Evolutionary conservation across 345 rosid genomes (phyloP), one percentile per base, ranked within the genome.

Genomic region (Pugionium dolabratum): DNA sequence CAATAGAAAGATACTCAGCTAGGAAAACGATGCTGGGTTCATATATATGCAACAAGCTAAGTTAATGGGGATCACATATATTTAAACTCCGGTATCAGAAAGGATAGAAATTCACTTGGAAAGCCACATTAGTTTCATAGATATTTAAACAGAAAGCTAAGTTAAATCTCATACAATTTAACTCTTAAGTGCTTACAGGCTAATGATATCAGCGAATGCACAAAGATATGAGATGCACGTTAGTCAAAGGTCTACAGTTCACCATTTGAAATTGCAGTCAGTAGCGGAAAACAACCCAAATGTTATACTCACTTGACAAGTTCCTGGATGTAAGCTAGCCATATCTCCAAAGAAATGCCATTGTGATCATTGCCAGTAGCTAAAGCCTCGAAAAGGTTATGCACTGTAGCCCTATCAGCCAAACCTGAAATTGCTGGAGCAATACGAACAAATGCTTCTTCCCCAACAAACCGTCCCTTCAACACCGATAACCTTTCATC

Each of bases 391-490:
- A 84, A 94, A 66, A 94, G 94, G 78, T 80, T 88, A 76, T 90
- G 89, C 48, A 79, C 97, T 65, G 97, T 94, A 39, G 82, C 78
- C 64, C 73, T 84, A 82, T 94, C 97, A 74, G 99, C 97, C 60
- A 90, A 81, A 59, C 96, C 99, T 45, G 97, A 78, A 67, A 94
- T 25, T 43, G 97, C 90, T 57, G 99, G 89, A 78, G 96, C 83
- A 59, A 94, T 88, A 59, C 96, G 95, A 63, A 79, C 71, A 83
- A 94, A 94, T 52, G 99, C 95, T 62, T 80, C 90, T 80, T 88
- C 87, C 59, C 85, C 76, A 8, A 94, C 89, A 62, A 78, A 76
- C 51, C 88, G 85, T 43, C 83, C 86, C 97, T 94, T 74, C 65
- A 82, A 67, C 56, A 63, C 50, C 52, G 69, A 36, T 25, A 73